Base-by-base conservation (phyloP, 495 filamentous ascomycete genomes). In the Amorphotheca resinae region DNA sequence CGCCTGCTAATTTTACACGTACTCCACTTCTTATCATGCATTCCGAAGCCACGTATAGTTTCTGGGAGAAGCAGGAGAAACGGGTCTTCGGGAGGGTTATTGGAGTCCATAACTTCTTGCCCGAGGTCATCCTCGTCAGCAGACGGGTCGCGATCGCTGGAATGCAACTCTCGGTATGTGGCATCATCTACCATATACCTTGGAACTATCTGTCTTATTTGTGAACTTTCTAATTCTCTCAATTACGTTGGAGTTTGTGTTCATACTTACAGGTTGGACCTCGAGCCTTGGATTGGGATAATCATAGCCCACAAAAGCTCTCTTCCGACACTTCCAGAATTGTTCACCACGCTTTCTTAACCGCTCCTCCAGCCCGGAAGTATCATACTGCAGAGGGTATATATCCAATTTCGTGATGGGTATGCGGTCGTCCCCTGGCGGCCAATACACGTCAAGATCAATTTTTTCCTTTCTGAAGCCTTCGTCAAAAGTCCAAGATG, bases 21-120 rank as follows among this genome's bases (percentile, higher is more conserved):
- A 35, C 41, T 48, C 59, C 59, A 63, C 23, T 51, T 54, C 44
- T 61, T 63, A 12, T 55, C 45, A 3, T 44, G 22, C 3, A 63
- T 42, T n/a, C 50, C 34, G 22, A 57, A 63, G 3, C 60, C 60
- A 16, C 44, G 33, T 15, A 62, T 41, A 12, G 43, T 44, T 2
- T 38, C 33, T 15, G 59, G 54, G 11, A 59, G 23, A 9, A 66
- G 41, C 6, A 61, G 46, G 4, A 48, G 36, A 16, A 44, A 44
- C 9, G 9, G 4, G 30, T 39, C 44, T 31, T 51, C 25, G 7
- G 47, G 47, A 26, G 48, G 48, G 5, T 50, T 22, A 22, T 38
- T 16, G 14, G 3, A 7, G 8, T 38, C 8, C 35, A 38, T 38
- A 5, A n/a, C 35, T 9, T 38, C 35, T 34, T 34, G 32, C 7